phyloP scores from a whole-genome alignment of 805 yeast genomes.

The Candida michaelii region DNA sequence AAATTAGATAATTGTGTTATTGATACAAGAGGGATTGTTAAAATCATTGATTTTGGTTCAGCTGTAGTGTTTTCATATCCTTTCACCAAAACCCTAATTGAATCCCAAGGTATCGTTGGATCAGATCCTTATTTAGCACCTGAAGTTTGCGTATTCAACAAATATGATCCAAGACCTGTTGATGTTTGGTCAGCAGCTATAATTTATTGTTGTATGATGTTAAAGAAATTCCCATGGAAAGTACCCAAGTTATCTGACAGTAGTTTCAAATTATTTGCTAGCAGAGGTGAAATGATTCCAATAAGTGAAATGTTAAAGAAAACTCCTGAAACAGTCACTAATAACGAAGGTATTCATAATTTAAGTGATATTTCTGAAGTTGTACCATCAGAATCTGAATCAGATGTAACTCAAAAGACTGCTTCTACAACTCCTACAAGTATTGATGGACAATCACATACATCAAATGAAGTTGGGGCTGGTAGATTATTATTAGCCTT shows the following conservation, averaged over 20 bases:
- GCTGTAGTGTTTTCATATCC: slow-evolving; percentile 84
- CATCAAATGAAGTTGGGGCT: slow-evolving; percentile 68
- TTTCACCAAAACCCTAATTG: slow-evolving; percentile 55
- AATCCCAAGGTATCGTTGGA: slow-evolving; percentile 78
- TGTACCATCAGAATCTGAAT: slow-evolving; percentile 9
- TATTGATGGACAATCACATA: slow-evolving; percentile 46
- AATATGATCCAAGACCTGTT: slow-evolving; percentile 74
- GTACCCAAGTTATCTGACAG: slow-evolving; percentile 71
- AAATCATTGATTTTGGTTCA: slow-evolving; percentile 79
- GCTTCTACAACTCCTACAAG: not conserved
- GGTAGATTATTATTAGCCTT: slow-evolving; percentile 68
- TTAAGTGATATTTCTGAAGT: slow-evolving; percentile 15
- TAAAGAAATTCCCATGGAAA: slow-evolving; percentile 86
- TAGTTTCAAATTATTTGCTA: slow-evolving; percentile 62
- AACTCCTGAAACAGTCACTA: slow-evolving; percentile 27
- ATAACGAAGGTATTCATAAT: slow-evolving; percentile 17
- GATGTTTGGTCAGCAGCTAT: slow-evolving; percentile 87
- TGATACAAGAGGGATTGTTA: slow-evolving; percentile 69
- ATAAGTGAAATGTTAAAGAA: slow-evolving; percentile 51
- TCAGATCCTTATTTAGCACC: slow-evolving; percentile 88
- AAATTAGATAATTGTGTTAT: slow-evolving; percentile 83
- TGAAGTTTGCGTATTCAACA: slow-evolving; percentile 59
- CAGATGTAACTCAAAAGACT: not conserved
- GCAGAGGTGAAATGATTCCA: slow-evolving; percentile 54
- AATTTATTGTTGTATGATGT: slow-evolving; percentile 83